These are phyloP conservation scores for Tricholoma saponaceum DNA, from an alignment of 768 basidiomycete species.

Conservation along the genomic window DNA sequence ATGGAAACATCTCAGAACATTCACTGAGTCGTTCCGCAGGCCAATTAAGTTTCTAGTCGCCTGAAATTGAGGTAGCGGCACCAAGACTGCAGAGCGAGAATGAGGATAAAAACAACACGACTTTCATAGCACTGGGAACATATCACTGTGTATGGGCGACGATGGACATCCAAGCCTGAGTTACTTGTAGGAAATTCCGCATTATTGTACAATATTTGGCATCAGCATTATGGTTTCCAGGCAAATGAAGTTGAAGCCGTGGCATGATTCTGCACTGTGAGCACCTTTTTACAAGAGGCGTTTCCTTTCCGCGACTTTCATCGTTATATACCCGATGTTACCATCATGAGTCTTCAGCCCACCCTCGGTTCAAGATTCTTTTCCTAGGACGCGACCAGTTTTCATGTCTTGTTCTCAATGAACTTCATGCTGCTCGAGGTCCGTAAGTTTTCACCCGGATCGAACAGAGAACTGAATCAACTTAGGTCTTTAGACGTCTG, in stretches of 20 bases:
- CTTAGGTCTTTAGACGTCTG: slow-evolving; percentile 63
- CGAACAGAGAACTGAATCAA: not conserved
- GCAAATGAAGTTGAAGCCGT: not conserved
- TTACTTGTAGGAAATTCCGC: not conserved
- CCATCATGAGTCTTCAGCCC: not conserved
- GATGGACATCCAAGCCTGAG: too few relatives aligned
- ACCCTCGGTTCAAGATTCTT: slow-evolving; percentile 60
- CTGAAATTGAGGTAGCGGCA: too few relatives aligned
- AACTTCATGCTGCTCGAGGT: slow-evolving; percentile 65
- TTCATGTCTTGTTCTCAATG: slow-evolving; percentile 68
- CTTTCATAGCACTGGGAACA: too few relatives aligned
- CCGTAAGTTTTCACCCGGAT: slow-evolving; percentile 1
- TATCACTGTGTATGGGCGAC: too few relatives aligned
- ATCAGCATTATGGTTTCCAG: not conserved
- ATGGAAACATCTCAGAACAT: too few relatives aligned
- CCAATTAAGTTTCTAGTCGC: too few relatives aligned
- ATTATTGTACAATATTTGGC: not conserved
- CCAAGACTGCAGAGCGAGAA: too few relatives aligned
- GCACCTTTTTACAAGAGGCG: not conserved
- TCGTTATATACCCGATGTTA: not conserved
- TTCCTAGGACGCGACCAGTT: slow-evolving; percentile 91
- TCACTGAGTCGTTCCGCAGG: too few relatives aligned
- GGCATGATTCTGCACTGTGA: not conserved
- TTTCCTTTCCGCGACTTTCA: not conserved
- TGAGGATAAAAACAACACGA: too few relatives aligned